These are phyloP conservation scores for Astragalus glycyphyllos DNA, from an alignment of 306 rosid species.

Conservation along the genomic window DNA sequence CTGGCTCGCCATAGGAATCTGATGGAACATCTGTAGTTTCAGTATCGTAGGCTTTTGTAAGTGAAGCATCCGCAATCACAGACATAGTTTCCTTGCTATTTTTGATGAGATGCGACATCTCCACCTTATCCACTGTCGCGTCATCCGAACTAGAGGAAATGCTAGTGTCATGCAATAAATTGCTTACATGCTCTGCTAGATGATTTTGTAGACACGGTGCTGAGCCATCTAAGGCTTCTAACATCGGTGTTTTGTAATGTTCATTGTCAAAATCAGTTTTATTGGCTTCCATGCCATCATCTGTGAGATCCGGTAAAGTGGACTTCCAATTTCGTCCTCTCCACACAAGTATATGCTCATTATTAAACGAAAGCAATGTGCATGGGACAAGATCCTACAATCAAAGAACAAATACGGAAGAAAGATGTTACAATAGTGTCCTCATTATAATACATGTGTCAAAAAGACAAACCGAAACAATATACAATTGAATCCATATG, in stretches of 20 bases:
- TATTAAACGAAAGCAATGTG: constrained; percentile 76
- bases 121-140: constrained; percentile 38
- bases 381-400: constrained; percentile 97
- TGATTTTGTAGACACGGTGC: constrained; percentile 18
- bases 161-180: constrained; percentile 40
- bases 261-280: constrained; percentile 36
- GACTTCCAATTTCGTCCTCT: constrained; percentile 84
- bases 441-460: neutral
- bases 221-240: constrained; percentile 42
- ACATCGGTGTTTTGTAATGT: constrained; percentile 32
- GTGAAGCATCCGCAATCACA: constrained; percentile 45
- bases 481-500: neutral
- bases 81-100: constrained; percentile 34
- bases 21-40: constrained; percentile 42
- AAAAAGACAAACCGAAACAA: constrained; percentile 16
- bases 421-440: constrained; percentile 28
- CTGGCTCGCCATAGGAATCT: constrained; percentile 43
- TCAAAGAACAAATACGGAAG: constrained; percentile 37
- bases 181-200: constrained; percentile 31
- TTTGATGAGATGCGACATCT: constrained; percentile 40
- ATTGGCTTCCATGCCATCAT: constrained; percentile 42
- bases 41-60: constrained; percentile 33
- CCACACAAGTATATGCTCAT: constrained; percentile 91
- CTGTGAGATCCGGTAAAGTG: constrained; percentile 49
- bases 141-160: constrained; percentile 38